A percentile compares a stretch with the other conserved stretches of the same genome.
Conservation (phyloP, 139 green algal species). For the Picocystis salinarum region DNA sequence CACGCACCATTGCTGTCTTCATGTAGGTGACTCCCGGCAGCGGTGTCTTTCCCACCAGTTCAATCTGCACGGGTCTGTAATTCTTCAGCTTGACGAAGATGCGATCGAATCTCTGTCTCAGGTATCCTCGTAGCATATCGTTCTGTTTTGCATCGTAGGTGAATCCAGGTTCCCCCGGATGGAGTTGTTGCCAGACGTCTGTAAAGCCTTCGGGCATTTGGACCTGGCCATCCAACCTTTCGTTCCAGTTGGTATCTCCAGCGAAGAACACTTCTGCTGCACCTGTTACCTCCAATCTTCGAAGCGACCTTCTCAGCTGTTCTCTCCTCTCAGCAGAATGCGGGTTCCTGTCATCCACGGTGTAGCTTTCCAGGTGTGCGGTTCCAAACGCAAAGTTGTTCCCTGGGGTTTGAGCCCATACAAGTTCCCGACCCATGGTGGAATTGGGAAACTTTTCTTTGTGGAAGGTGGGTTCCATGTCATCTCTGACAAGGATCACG, state of each 20-base stretch:
- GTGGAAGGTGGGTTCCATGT: conserved; percentile 15
- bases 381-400: conserved; percentile 15
- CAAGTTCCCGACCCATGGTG: conserved; percentile 17
- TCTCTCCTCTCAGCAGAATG: conserved; percentile 7
- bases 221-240: conserved; percentile 14
- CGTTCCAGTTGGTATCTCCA: conserved; percentile 44
- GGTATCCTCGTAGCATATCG: conserved; percentile 26
- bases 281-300: conserved; percentile 7
- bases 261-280: conserved; percentile 16
- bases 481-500: conserved; percentile 30
- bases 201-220: conserved; percentile 22
- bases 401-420: not conserved
- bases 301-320: conserved; percentile 8
- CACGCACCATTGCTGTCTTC: conserved; percentile 11
- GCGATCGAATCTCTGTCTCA: conserved; percentile 19
- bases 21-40: conserved; percentile 18
- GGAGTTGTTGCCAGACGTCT: conserved; percentile 23
- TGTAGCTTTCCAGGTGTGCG: conserved; percentile 32
- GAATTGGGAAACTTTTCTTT: conserved; percentile 15
- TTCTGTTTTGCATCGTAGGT: conserved; percentile 34
- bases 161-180: conserved; percentile 13
- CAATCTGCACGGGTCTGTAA: conserved; percentile 19
- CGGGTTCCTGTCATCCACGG: conserved; percentile 10
- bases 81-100: conserved; percentile 11
- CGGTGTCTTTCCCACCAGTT: conserved; percentile 23